These are phyloP conservation scores for Auricularia cornea DNA, from an alignment of 768 basidiomycete species.

Conservation along the genomic window DNA sequence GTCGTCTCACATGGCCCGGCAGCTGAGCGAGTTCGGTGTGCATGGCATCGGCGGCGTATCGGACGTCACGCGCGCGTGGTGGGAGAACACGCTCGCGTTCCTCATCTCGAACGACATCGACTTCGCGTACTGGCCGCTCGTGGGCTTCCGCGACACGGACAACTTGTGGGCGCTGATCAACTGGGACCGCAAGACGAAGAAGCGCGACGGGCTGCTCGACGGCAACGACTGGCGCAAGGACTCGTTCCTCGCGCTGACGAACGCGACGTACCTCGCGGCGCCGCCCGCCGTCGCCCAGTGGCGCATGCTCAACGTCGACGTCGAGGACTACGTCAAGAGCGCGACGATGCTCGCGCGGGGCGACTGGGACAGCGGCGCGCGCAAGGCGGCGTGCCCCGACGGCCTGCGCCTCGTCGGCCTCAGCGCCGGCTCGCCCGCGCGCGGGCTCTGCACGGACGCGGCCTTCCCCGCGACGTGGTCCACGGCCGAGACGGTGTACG, in stretches of 20 bases:
- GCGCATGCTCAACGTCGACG: conserved; percentile 6
- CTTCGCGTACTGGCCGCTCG: conserved; percentile 8
- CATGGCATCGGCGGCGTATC: neutral
- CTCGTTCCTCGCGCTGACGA: neutral
- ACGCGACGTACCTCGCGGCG: neutral
- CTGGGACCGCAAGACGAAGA: conserved; percentile 1
- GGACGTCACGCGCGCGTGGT: neutral
- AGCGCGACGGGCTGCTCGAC: conserved; percentile 1
- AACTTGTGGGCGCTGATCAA: conserved; percentile 5
- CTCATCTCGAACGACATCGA: conserved; percentile 5
- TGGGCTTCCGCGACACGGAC: conserved; percentile 5
- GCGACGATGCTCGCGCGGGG: neutral
- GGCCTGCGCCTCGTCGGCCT: conserved; percentile 5
- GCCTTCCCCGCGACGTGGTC: neutral
- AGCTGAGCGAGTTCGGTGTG: neutral
- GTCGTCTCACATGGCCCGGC: neutral
- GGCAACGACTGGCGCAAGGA: conserved; percentile 6
- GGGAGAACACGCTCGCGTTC: conserved; percentile 2
- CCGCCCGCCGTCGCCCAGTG: neutral
- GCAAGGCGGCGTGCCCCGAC: conserved; percentile 4
- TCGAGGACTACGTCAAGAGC: conserved; percentile 8
- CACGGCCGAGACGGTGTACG: conserved; percentile 2
- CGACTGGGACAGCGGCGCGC: conserved; percentile 6
- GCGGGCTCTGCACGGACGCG: conserved; percentile 8
- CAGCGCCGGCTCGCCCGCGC: neutral